Base-by-base conservation (phyloP, 352 stramenopile species). In the Phytophthora multivora region DNA sequence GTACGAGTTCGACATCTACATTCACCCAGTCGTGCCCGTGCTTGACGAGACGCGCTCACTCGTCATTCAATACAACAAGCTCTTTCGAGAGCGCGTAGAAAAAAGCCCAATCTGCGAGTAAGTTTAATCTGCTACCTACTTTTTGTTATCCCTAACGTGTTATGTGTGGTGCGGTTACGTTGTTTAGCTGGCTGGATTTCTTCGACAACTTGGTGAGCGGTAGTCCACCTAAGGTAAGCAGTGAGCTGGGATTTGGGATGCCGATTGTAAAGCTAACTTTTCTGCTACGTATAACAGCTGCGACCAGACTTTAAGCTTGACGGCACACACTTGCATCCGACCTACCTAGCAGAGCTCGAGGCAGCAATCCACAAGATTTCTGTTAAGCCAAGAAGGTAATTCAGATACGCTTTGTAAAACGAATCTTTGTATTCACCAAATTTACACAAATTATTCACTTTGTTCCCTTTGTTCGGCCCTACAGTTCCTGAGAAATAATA, bases 1-100 rank as follows among this genome's bases (percentile, higher is more conserved):
- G 39, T 91, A 80, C 46, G 36, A 77, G 9, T 95, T 97, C 41
- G 73, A 93, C 26, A 68, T 64, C 4, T 88, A 74, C 33, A 83
- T 98, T 28, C 92, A 98, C 53, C 91, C 92, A 4, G 77, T 98
- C 2, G 82, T 95, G 7, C 92, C 92, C 0, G 92, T 97, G 1
- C 75, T 97, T 1, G 77, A 96, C n/a, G 86, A 96, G 46, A 97
- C 91, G 23, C 78, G 91, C 10, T 43, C 53, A 12, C 66, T 98
- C 13, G 90, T 97, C 11, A 66, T 90, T 39, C 57, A 82, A 50
- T 98, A 96, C 67, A 98, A 97, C 61, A 51, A 65, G 25, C 63
- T 89, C 39, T 91, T 93, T 36, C 57, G 79, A 13, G 41, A 63
- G 12, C 47, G 26, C 11, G 86, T 88, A 8, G 13, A 40, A 5